Evolutionary conservation across 805 yeast species (phyloP).

Genomic region (Lipomyces kockii): DNA sequence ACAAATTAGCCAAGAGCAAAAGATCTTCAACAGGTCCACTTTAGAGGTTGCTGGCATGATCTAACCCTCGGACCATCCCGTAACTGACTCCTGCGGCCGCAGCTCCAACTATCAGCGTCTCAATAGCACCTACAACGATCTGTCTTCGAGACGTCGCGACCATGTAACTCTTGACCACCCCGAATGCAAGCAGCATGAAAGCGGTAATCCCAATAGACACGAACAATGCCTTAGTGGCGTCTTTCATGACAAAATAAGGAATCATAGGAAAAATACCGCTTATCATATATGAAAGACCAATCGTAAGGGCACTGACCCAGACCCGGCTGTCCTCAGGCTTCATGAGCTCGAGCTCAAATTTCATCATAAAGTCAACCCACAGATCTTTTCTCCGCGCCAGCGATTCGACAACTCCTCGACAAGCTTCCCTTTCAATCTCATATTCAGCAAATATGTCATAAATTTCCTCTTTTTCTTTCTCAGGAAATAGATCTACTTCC

Average conservation of each 20-base stretch:
- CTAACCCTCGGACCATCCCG: slow-evolving; percentile 7
- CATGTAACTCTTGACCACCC: slow-evolving; percentile 64
- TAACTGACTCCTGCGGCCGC: slow-evolving; percentile 10
- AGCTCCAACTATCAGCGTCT: slow-evolving; percentile 8
- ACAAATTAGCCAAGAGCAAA: too few relatives aligned
- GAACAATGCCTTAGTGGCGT: slow-evolving; percentile 78
- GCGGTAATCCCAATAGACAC: slow-evolving; percentile 79
- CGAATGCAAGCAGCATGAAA: slow-evolving; percentile 81
- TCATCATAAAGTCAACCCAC: slow-evolving; percentile 70
- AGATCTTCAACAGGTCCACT: not conserved
- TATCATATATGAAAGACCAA: slow-evolving; percentile 76
- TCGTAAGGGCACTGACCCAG: slow-evolving; percentile 76
- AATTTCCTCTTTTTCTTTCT: slow-evolving; percentile 8
- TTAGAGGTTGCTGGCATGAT: not conserved
- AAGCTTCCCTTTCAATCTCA: not conserved
- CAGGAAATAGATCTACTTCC: slow-evolving; percentile 6
- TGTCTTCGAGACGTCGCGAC: not conserved
- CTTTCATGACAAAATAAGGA: slow-evolving; percentile 77
- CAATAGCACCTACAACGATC: slow-evolving; percentile 5
- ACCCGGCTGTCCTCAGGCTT: slow-evolving; percentile 88
- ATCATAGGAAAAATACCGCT: slow-evolving; percentile 83
- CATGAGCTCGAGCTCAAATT: slow-evolving; percentile 80
- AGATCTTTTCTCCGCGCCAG: not conserved
- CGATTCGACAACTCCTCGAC: not conserved
- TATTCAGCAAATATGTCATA: slow-evolving; percentile 9